These are phyloP conservation scores for Houttuynia cordata DNA, from an alignment of 164 flowering plant genomes.

Conservation along the genomic window DNA sequence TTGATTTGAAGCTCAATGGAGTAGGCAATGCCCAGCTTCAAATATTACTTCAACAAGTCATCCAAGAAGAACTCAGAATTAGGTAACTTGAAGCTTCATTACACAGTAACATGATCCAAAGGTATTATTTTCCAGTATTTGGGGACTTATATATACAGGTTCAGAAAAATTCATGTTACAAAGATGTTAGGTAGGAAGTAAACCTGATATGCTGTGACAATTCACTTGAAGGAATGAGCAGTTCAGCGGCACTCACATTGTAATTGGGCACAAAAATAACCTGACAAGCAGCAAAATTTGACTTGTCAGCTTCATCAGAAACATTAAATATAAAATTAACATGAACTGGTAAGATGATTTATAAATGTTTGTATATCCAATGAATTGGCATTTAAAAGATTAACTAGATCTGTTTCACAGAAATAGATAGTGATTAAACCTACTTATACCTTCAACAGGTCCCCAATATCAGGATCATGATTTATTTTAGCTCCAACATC, in stretches of 20 bases:
- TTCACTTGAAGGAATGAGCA: constrained; percentile 90
- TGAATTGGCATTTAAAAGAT: not conserved
- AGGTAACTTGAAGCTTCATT: too few species aligned
- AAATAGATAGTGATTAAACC: not conserved
- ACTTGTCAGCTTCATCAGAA: not conserved
- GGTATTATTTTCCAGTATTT: too few species aligned
- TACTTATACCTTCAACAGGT: constrained; percentile 63
- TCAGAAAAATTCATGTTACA: too few species aligned
- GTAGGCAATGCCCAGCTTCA: too few species aligned
- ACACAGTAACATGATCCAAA: too few species aligned
- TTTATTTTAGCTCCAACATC: constrained; percentile 85
- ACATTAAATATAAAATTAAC: too few species aligned
- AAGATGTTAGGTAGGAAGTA: not conserved
- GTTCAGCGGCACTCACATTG: constrained; percentile 92
- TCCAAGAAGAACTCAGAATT: too few species aligned
- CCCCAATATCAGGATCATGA: constrained; percentile 90
- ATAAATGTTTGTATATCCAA: not conserved
- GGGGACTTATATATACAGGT: too few species aligned
- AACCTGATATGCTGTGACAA: constrained; percentile 98
- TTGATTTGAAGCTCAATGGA: too few species aligned
- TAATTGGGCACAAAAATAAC: constrained; percentile 90
- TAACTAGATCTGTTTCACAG: not conserved
- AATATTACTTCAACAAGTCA: too few species aligned
- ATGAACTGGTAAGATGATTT: not conserved
- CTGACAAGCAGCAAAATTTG: constrained; percentile 17